phyloP scores from a whole-genome alignment of 2,329 filamentous ascomycete genomes.

The Cordyceps cateniannulata region DNA sequence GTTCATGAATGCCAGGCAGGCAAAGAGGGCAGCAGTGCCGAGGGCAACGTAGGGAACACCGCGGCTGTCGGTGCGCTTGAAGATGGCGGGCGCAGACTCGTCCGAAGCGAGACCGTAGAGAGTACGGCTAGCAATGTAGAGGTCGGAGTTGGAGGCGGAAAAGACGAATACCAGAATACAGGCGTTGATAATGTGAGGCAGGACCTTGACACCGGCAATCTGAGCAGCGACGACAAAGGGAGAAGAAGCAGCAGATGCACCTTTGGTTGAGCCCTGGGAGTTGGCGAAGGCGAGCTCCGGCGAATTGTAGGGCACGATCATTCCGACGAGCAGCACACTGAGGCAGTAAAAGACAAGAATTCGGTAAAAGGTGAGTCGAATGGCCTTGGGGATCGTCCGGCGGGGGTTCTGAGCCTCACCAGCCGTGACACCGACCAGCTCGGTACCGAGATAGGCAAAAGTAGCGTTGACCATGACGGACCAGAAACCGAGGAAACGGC shows the following conservation, averaged over 20 bases:
- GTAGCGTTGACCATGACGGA: conserved; percentile 68
- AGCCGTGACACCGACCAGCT: conserved; percentile 71
- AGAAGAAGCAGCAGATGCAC: conserved; percentile 51
- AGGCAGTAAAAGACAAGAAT: conserved; percentile 76
- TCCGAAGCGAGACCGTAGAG: conserved; percentile 68
- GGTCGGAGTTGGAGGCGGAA: conserved; percentile 68
- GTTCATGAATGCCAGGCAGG: conserved; percentile 63
- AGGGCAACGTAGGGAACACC: conserved; percentile 67
- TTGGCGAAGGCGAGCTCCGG: conserved; percentile 52
- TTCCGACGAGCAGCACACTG: conserved; percentile 67
- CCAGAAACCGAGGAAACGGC: conserved; percentile 60
- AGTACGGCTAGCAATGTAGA: conserved; percentile 69
- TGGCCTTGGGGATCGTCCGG: conserved; percentile 68
- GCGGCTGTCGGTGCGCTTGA: conserved; percentile 62
- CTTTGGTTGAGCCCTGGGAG: conserved; percentile 22
- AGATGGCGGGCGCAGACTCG: conserved; percentile 64
- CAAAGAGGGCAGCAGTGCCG: conserved; percentile 52
- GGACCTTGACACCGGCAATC: conserved; percentile 52
- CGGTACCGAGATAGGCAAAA: conserved; percentile 72
- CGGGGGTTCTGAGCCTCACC: conserved; percentile 76
- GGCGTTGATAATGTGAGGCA: conserved; percentile 65
- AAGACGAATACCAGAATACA: conserved; percentile 73
- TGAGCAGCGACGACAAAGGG: conserved; percentile 71
- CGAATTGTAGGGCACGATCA: conserved; percentile 69
- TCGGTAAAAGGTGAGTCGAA: conserved; percentile 75